Percentiles rank a stretch among this genome's conserved stretches.
Conservation (phyloP, 306 rosid species). For the Potentilla sterilis region DNA sequence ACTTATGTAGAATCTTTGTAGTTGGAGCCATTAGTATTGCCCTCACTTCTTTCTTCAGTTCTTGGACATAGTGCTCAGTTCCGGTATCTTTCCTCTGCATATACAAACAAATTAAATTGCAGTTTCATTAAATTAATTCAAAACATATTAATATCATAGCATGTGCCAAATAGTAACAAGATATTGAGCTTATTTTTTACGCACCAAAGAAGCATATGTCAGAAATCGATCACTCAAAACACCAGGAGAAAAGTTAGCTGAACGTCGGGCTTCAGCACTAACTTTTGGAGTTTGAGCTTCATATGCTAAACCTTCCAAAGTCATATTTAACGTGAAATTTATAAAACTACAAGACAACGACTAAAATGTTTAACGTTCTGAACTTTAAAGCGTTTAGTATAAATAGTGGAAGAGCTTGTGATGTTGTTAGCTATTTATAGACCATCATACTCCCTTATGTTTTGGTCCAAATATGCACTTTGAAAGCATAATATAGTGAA, state of each 20-base stretch:
- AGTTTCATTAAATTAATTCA: neutral
- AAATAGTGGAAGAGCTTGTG: too few relatives aligned
- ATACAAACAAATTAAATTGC: neutral
- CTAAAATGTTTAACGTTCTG: too few relatives aligned
- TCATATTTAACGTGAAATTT: too few relatives aligned
- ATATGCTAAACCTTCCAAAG: too few relatives aligned
- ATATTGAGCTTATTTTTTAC: neutral
- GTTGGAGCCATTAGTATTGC: slow-evolving; percentile 7
- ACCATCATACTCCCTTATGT: too few relatives aligned
- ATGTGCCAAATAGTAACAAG: too few relatives aligned
- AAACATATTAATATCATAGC: too few relatives aligned
- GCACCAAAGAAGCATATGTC: neutral
- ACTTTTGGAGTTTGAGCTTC: neutral
- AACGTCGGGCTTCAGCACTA: neutral
- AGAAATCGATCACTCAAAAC: neutral
- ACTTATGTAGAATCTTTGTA: slow-evolving; percentile 3
- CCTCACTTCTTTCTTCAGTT: slow-evolving; percentile 37
- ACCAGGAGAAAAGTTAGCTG: neutral
- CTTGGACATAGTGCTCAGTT: slow-evolving; percentile 6
- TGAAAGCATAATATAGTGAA: too few relatives aligned
- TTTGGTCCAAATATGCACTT: too few relatives aligned
- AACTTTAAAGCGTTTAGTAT: too few relatives aligned
- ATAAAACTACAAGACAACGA: too few relatives aligned
- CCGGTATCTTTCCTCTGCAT: neutral
- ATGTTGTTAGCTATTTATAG: too few relatives aligned